phyloP scores from a whole-genome alignment of 768 basidiomycete genomes.

The Tulasnella sp. region DNA sequence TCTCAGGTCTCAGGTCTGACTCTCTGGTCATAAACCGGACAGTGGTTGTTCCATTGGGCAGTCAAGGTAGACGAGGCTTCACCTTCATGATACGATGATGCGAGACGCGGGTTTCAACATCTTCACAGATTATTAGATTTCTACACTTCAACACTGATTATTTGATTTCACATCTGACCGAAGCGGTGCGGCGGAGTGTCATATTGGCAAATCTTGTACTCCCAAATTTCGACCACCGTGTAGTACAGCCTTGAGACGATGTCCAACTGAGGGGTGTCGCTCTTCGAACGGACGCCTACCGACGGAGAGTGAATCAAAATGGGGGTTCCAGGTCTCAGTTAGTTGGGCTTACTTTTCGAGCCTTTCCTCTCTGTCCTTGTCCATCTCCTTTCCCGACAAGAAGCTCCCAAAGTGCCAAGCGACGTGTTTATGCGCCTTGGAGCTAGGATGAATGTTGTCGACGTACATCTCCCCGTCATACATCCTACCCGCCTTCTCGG shows the following conservation, averaged over 20 bases:
- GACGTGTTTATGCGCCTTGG: constrained; percentile 37
- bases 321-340: background rate
- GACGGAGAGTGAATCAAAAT: background rate
- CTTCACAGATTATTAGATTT: background rate
- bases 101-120: background rate
- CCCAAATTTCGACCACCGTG: background rate
- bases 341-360: background rate
- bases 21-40: background rate
- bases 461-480: constrained; percentile 31
- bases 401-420: constrained; percentile 35
- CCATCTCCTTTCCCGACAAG: constrained; percentile 18
- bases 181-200: background rate
- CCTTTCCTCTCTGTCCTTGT: background rate
- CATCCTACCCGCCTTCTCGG: constrained; percentile 20
- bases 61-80: background rate
- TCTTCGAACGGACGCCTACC: background rate
- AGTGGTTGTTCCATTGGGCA: background rate
- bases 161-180: background rate
- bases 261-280: background rate
- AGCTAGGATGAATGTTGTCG: constrained; percentile 44
- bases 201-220: background rate
- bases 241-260: background rate
- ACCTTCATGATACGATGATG: background rate
- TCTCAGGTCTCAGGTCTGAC: background rate
- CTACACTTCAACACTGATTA: background rate